These are phyloP conservation scores for Suhomyces choctaworum DNA, from an alignment of 1,139 yeast species.

Conservation along the genomic window DNA sequence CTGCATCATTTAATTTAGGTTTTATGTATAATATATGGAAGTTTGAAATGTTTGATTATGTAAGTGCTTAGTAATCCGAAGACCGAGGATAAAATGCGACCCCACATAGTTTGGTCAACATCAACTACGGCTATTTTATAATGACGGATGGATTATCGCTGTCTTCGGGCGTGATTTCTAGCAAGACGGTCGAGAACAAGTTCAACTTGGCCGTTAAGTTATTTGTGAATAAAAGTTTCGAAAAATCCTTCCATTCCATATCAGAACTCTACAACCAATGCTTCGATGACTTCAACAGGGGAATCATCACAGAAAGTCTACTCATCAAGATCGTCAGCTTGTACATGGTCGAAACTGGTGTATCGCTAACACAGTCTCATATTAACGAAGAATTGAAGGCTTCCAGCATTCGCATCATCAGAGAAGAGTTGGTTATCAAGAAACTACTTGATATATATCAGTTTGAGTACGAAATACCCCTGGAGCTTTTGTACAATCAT, in stretches of 20 bases:
- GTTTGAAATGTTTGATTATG: too few species aligned
- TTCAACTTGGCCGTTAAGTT: conserved; percentile 42
- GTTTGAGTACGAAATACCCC: conserved; percentile 28
- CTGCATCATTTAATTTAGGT: too few species aligned
- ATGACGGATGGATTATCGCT: conserved; percentile 13
- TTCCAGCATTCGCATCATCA: conserved; percentile 19
- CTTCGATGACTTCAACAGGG: conserved; percentile 26
- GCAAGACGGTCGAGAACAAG: conserved; percentile 26
- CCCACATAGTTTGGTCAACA: conserved; percentile 1
- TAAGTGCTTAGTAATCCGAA: too few species aligned
- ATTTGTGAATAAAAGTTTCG: conserved; percentile 42
- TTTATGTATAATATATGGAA: too few species aligned
- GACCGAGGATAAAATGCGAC: conserved; percentile 6
- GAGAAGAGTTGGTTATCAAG: conserved; percentile 25
- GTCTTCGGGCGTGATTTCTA: conserved; percentile 12
- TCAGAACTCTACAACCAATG: conserved; percentile 25
- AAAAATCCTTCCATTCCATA: conserved; percentile 33
- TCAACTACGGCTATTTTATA: background rate
- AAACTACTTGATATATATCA: conserved; percentile 24
- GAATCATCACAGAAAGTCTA: conserved; percentile 29
- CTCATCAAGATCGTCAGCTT: conserved; percentile 38
- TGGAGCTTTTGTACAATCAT: conserved; percentile 36
- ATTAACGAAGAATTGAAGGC: conserved; percentile 1
- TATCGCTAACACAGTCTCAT: conserved; percentile 13
- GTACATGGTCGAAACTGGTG: conserved; percentile 41